These are phyloP conservation scores for Epicoccum nigrum DNA, from an alignment of 2,329 filamentous ascomycete genomes.

Conservation along the genomic window DNA sequence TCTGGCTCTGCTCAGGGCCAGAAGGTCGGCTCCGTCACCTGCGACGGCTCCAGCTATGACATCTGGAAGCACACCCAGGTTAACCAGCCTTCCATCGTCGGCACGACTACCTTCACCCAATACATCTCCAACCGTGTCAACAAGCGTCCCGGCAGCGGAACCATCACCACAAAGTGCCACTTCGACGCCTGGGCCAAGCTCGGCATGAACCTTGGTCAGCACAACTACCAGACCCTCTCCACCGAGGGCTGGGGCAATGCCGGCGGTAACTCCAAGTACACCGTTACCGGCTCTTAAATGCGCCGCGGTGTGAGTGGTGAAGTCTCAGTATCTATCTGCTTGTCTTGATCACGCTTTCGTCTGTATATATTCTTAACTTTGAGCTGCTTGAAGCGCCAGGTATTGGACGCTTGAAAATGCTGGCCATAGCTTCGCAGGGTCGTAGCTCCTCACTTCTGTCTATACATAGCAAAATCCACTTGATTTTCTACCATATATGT, in stretches of 20 bases:
- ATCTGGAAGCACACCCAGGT: conserved; percentile 41
- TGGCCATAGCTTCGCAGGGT: background rate
- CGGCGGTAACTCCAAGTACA: conserved; percentile 37
- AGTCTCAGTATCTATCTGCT: background rate
- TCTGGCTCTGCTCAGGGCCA: conserved; percentile 39
- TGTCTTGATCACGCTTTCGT: background rate
- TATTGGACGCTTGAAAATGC: background rate
- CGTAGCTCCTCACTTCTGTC: background rate
- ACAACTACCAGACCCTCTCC: conserved; percentile 39
- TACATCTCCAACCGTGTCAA: conserved; percentile 50
- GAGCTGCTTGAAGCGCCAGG: background rate
- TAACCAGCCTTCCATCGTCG: conserved; percentile 56
- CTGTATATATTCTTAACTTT: background rate
- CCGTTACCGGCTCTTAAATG: conserved; percentile 23
- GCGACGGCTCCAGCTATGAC: conserved; percentile 40
- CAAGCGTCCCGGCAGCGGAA: conserved; percentile 38
- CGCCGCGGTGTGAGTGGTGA: background rate
- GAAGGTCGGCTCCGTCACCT: conserved; percentile 35
- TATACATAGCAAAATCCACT: background rate
- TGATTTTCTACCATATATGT: background rate
- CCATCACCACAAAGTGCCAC: conserved; percentile 39
- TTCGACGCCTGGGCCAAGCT: conserved; percentile 38
- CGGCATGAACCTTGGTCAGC: conserved; percentile 34
- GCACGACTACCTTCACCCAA: conserved; percentile 58
- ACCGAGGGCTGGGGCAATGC: conserved; percentile 41